phyloP scores from a whole-genome alignment of 306 rosid species.

The Corylus avellana region DNA sequence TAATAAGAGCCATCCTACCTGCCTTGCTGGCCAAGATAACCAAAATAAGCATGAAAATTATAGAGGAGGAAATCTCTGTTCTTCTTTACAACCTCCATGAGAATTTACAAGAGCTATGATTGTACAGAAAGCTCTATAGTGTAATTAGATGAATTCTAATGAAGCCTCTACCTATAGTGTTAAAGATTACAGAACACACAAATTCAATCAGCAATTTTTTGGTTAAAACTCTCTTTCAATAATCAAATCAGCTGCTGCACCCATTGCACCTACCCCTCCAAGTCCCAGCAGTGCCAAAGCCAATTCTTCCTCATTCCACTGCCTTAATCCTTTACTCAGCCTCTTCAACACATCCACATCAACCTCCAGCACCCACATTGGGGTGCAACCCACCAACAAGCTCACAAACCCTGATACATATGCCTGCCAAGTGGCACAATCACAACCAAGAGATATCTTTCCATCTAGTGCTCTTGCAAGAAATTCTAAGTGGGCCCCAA shows the following conservation, averaged over 20 bases:
- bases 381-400: constrained; percentile 67
- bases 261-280: constrained; percentile 78
- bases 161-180: not conserved
- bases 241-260: constrained; percentile 78
- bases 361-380: constrained; percentile 62
- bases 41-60: not conserved
- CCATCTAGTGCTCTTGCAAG: constrained; percentile 62
- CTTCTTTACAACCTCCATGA: not conserved
- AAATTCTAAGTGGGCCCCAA: constrained; percentile 69
- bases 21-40: not conserved
- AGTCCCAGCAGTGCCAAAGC: constrained; percentile 74
- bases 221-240: constrained; percentile 40
- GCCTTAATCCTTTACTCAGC: constrained; percentile 66
- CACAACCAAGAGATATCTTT: constrained; percentile 58
- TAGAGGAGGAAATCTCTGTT: not conserved
- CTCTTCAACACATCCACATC: constrained; percentile 64
- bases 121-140: not conserved
- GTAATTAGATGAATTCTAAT: not conserved
- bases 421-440: constrained; percentile 64
- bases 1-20: not conserved
- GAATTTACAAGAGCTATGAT: constrained; percentile 18
- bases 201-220: not conserved
- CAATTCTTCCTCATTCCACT: constrained; percentile 67
- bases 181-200: not conserved
- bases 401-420: constrained; percentile 72